Evolutionary conservation across 495 filamentous ascomycete species (phyloP).

Genomic region (Friedmanniomyces simplex): DNA sequence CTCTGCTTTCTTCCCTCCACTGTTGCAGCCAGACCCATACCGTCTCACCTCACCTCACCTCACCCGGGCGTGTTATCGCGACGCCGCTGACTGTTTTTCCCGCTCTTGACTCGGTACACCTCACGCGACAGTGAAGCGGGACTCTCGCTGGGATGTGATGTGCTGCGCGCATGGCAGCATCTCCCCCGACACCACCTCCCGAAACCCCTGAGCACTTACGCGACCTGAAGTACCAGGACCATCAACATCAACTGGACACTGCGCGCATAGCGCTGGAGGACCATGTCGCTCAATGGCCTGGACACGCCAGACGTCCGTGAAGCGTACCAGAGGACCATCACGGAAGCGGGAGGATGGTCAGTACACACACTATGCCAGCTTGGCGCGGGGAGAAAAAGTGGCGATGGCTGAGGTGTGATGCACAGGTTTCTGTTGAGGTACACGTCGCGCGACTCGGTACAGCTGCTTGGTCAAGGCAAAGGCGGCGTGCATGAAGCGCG

Average conservation of each 20-base stretch:
- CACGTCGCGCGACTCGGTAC: slow-evolving; percentile 75
- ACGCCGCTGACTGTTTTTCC: too few relatives aligned
- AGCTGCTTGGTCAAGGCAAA: slow-evolving; percentile 63
- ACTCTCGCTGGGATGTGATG: background rate
- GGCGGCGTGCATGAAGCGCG: slow-evolving; percentile 80
- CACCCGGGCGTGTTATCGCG: too few relatives aligned
- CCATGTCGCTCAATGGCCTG: slow-evolving; percentile 96
- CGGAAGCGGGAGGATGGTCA: slow-evolving; percentile 91
- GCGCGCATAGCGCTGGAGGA: background rate
- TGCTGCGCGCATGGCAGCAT: background rate
- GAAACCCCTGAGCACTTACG: background rate
- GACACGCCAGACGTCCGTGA: slow-evolving; percentile 71
- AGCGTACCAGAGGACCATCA: slow-evolving; percentile 68
- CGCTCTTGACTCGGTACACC: background rate
- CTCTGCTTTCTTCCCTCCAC: too few relatives aligned
- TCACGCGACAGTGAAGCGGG: background rate
- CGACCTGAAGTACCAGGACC: background rate
- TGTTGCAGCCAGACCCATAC: too few relatives aligned
- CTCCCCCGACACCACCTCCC: background rate
- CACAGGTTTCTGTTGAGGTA: slow-evolving; percentile 91
- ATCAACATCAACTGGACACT: background rate
- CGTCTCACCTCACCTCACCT: too few relatives aligned
- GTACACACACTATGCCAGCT: slow-evolving; percentile 26
- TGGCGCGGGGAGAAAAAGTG: background rate
- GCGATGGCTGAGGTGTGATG: slow-evolving; percentile 1